Conservation (phyloP, 495 filamentous ascomycete species). For the Letharia columbiana region DNA sequence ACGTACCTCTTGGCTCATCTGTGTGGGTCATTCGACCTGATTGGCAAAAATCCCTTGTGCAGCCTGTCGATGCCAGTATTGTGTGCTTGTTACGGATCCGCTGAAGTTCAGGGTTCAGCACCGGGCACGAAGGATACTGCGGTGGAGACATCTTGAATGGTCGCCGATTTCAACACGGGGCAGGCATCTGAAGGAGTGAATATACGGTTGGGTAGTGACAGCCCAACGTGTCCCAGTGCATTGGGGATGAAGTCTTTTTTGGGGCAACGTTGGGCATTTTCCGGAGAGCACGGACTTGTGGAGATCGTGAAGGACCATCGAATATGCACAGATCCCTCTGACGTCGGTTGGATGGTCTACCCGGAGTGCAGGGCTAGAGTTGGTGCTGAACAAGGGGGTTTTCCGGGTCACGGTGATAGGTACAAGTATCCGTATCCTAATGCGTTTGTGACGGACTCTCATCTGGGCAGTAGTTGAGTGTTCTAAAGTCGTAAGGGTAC, state of each 20-base stretch:
- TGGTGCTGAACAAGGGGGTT: not conserved
- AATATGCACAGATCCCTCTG: not conserved
- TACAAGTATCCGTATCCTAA: not conserved
- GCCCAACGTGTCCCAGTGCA: no score
- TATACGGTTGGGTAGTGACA: not conserved
- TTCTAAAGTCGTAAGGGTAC: not conserved
- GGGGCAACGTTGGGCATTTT: not conserved
- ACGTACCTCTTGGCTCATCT: slow-evolving; percentile 22
- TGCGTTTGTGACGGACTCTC: not conserved
- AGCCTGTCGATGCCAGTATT: slow-evolving; percentile 26
- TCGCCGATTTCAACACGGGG: not conserved
- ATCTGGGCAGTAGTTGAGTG: not conserved
- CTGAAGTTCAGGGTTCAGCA: slow-evolving; percentile 7
- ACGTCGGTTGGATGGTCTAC: not conserved
- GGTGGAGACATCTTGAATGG: no score
- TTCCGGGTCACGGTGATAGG: not conserved
- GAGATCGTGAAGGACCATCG: not conserved
- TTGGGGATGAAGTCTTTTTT: no score
- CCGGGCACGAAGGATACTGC: no score
- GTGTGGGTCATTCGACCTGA: slow-evolving; percentile 26
- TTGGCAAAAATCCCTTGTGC: slow-evolving; percentile 27
- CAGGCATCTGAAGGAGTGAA: not conserved
- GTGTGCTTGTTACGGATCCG: slow-evolving; percentile 17
- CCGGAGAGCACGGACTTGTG: not conserved
- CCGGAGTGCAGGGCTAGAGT: not conserved